These are phyloP conservation scores for Sordariomycetes sp. DNA, from an alignment of 2,329 filamentous ascomycete genomes.

Conservation along the genomic window DNA sequence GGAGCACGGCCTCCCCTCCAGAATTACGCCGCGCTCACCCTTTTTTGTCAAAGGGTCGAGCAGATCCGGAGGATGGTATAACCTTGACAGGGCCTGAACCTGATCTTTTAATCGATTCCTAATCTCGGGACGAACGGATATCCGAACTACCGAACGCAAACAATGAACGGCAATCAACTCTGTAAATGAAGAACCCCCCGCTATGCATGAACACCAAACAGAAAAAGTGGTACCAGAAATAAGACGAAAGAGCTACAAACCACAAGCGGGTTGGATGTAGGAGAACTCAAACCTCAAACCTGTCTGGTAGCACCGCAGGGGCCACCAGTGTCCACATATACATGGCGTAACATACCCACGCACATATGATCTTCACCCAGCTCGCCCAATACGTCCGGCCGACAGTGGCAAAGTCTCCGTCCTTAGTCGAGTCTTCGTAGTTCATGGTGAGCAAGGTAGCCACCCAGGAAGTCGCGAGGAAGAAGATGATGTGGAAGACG, in stretches of 20 bases:
- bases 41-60: too few relatives aligned
- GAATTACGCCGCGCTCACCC: not conserved
- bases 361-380: constrained; percentile 97
- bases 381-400: constrained; percentile 93
- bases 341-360: constrained; percentile 91
- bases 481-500: constrained; percentile 95
- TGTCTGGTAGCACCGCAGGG: constrained; percentile 71
- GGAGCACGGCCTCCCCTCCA: not conserved
- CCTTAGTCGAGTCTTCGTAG: constrained; percentile 48
- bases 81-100: not conserved
- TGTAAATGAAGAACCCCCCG: not conserved
- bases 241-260: not conserved
- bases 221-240: not conserved
- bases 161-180: not conserved
- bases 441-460: constrained; percentile 75
- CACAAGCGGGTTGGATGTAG: constrained; percentile 8
- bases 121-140: constrained; percentile 7
- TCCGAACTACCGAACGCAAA: not conserved
- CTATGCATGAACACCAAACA: not conserved
- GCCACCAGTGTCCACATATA: constrained; percentile 90
- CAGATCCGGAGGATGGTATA: not conserved
- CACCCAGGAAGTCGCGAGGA: constrained; percentile 91
- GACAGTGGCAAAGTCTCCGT: constrained; percentile 76
- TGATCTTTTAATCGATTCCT: constrained; percentile 3
- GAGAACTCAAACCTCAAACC: constrained; percentile 70